Conservation (phyloP, 106 monocot genomes). For the Hemerocallis citrina region DNA sequence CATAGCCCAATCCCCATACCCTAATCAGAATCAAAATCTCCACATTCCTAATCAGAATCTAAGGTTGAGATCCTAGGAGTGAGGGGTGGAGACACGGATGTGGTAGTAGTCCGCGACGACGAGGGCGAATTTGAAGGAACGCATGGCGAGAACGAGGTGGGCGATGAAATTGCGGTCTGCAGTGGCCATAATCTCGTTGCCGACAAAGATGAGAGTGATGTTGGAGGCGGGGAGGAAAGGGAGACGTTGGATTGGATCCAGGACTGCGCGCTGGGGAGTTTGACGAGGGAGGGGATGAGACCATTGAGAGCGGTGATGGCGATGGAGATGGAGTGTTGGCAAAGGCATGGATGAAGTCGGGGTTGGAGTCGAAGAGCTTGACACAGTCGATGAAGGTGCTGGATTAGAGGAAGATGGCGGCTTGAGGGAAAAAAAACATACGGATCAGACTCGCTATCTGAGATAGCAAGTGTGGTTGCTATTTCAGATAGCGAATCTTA, state of each 20-base stretch:
- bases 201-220: constrained; percentile 62
- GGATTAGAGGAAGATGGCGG: constrained; percentile 60
- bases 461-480: too few relatives aligned
- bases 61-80: constrained; percentile 71
- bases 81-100: constrained; percentile 80
- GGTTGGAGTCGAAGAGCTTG: constrained; percentile 82
- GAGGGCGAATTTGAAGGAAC: constrained; percentile 30
- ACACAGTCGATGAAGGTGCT: constrained; percentile 64
- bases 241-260: constrained; percentile 64
- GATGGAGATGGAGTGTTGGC: constrained; percentile 56
- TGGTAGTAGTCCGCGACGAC: constrained; percentile 11
- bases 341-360: constrained; percentile 78
- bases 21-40: constrained; percentile 35
- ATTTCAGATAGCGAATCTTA: too few relatives aligned
- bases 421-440: too few relatives aligned
- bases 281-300: constrained; percentile 46
- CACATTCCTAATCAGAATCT: constrained; percentile 38
- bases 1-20: constrained; percentile 60
- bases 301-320: constrained; percentile 59
- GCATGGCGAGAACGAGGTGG: constrained; percentile 76
- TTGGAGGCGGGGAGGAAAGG: constrained; percentile 83
- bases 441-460: too few relatives aligned
- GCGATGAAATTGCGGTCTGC: constrained; percentile 47
- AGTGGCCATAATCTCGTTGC: constrained; percentile 76
- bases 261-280: constrained; percentile 21